Conservation (phyloP, 306 rosid genomes). For the Cicer judaicum region DNA sequence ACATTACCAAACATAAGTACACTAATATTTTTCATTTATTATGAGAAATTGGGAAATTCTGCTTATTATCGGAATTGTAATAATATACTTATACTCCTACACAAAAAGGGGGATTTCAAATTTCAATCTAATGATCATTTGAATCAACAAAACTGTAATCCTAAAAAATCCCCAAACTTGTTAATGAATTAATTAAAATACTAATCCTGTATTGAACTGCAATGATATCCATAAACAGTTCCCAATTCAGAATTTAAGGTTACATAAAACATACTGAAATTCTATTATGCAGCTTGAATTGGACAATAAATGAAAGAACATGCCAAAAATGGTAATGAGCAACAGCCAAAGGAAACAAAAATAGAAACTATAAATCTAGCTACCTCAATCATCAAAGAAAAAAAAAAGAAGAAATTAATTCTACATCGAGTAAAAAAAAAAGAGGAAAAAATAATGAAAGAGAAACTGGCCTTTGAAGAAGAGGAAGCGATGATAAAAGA, state of each 20-base stretch:
- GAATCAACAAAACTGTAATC: conserved; percentile 14
- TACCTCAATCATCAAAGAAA: conserved; percentile 29
- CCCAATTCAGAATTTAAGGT: conserved; percentile 41
- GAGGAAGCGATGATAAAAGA: conserved; percentile 35
- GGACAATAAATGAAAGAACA: neutral
- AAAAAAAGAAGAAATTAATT: neutral
- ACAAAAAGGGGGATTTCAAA: neutral
- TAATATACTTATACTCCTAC: neutral
- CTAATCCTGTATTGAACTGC: conserved; percentile 21
- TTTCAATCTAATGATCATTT: neutral
- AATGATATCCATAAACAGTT: conserved; percentile 1
- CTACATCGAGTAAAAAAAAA: conserved; percentile 10
- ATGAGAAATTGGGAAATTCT: conserved; percentile 22
- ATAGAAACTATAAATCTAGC: conserved; percentile 31
- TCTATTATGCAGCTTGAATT: neutral
- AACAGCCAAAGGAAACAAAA: neutral
- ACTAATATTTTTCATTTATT: conserved; percentile 10
- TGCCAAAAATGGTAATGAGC: conserved; percentile 5
- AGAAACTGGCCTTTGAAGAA: conserved; percentile 51
- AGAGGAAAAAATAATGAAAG: conserved; percentile 6
- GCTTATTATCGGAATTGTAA: neutral
- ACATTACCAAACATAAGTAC: conserved; percentile 16
- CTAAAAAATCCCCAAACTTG: neutral
- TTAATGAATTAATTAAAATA: neutral
- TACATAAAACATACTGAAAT: conserved; percentile 15